Evolutionary conservation across 2,329 filamentous ascomycete genomes (phyloP).

Genomic region (Chaetomiaceae sp.): DNA sequence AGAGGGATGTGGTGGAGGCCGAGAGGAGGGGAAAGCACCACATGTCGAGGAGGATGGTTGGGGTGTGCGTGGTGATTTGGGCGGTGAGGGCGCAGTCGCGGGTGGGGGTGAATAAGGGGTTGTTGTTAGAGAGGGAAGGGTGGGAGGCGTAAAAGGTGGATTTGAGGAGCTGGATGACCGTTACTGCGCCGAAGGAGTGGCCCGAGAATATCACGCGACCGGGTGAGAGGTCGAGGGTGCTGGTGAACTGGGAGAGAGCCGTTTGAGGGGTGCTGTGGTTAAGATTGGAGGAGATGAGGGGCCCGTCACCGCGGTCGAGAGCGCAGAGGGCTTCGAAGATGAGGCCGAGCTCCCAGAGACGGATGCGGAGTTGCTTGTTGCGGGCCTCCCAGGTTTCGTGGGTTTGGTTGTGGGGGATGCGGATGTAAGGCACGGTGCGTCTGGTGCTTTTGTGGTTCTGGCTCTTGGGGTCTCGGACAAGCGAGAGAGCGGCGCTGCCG

Average conservation of each 20-base stretch:
- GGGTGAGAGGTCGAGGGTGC: constrained; percentile 60
- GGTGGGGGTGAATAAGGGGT: constrained; percentile 58
- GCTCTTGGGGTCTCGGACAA: constrained; percentile 59
- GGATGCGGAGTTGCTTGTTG: constrained; percentile 67
- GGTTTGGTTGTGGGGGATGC: constrained; percentile 57
- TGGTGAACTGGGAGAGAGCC: constrained; percentile 54
- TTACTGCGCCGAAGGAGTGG: constrained; percentile 77
- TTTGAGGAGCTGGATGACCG: constrained; percentile 72
- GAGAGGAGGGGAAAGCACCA: constrained; percentile 72
- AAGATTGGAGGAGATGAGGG: constrained; percentile 46
- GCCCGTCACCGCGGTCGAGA: constrained; percentile 49
- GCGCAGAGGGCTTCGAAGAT: constrained; percentile 63
- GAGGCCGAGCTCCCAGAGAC: constrained; percentile 73
- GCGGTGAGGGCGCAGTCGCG: constrained; percentile 49
- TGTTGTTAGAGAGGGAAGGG: constrained; percentile 43
- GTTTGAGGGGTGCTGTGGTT: constrained; percentile 43
- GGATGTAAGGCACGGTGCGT: constrained; percentile 41
- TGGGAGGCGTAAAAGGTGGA: constrained; percentile 62
- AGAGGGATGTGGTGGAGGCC: constrained; percentile 57
- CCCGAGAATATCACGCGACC: constrained; percentile 71
- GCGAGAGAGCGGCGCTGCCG: constrained; percentile 70
- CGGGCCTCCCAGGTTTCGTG: constrained; percentile 62
- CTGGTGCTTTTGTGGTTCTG: constrained; percentile 34
- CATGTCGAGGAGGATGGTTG: constrained; percentile 69
- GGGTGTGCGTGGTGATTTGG: constrained; percentile 64